phyloP scores from a whole-genome alignment of 2,329 filamentous ascomycete species.

The Colletotrichum sp. region DNA sequence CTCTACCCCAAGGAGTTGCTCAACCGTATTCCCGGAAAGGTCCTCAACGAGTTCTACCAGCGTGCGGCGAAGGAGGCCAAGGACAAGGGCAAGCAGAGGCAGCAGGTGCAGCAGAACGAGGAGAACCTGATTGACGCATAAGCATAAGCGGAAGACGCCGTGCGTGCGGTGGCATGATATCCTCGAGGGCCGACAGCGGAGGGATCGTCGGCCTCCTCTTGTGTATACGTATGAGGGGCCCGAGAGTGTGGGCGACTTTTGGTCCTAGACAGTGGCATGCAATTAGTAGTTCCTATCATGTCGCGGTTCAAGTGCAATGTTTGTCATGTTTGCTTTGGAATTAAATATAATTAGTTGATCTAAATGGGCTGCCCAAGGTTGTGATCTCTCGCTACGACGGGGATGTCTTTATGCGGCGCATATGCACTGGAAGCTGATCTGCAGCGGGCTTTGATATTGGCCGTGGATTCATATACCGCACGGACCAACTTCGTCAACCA shows the following conservation, averaged over 20 bases:
- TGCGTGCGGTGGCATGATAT: conserved; percentile 1
- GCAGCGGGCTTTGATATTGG: background rate
- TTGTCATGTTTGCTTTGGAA: background rate
- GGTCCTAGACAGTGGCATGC: conserved; percentile 21
- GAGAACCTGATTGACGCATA: conserved; percentile 68
- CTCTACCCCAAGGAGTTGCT: conserved; percentile 98
- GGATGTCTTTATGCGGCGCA: background rate
- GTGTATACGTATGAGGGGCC: conserved; percentile 21
- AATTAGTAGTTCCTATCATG: conserved; percentile 15
- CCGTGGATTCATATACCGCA: background rate
- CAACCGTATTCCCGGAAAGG: conserved; percentile 88
- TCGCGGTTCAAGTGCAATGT: background rate
- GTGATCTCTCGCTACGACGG: background rate
- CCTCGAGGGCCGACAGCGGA: conserved; percentile 3
- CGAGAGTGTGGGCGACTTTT: conserved; percentile 1
- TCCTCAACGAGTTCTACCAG: conserved; percentile 84
- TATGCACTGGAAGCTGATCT: background rate
- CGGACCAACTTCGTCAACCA: background rate
- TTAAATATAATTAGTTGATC: background rate
- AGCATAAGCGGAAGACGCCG: conserved; percentile 11
- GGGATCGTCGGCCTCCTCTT: conserved; percentile 4
- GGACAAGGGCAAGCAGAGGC: conserved; percentile 63
- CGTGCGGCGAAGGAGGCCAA: conserved; percentile 68
- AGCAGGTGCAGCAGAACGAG: conserved; percentile 51
- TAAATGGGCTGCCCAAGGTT: background rate